Evolutionary conservation across 1,139 yeast species (phyloP).

Genomic region (Kodamaea suecica): DNA sequence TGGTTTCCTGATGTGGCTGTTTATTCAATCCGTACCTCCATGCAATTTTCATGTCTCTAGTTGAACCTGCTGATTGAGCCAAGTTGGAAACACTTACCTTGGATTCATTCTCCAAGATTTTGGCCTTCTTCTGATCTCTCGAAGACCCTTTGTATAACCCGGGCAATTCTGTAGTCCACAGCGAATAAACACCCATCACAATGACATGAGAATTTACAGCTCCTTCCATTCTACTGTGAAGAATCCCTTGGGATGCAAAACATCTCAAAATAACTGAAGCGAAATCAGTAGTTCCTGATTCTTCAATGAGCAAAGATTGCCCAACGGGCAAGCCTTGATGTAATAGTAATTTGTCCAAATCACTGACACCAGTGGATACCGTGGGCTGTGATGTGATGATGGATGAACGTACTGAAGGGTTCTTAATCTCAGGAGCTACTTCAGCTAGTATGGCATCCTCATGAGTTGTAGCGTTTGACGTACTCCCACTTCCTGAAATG

Average conservation of each 20-base stretch:
- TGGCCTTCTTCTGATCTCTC: conserved; percentile 61
- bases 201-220: conserved; percentile 56
- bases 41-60: conserved; percentile 66
- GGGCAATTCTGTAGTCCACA: conserved; percentile 75
- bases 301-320: conserved; percentile 66
- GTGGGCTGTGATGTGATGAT: conserved; percentile 71
- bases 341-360: conserved; percentile 68
- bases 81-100: conserved; percentile 69
- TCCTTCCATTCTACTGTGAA: conserved; percentile 56
- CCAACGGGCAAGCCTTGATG: conserved; percentile 91
- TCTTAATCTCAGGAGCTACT: conserved; percentile 16
- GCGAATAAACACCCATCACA: conserved; percentile 58
- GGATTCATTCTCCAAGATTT: conserved; percentile 55
- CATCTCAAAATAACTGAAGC: conserved; percentile 67
- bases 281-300: conserved; percentile 87
- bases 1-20: conserved; percentile 21
- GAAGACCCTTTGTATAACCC: conserved; percentile 73
- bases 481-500: too few species aligned
- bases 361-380: conserved; percentile 72
- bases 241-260: conserved; percentile 76
- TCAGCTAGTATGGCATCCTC: too few species aligned
- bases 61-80: conserved; percentile 24
- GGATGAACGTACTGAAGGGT: conserved; percentile 74
- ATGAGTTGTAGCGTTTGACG: too few species aligned
- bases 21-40: conserved; percentile 77